Conservation (phyloP, 805 yeast species). For the Yarrowia sp. region DNA sequence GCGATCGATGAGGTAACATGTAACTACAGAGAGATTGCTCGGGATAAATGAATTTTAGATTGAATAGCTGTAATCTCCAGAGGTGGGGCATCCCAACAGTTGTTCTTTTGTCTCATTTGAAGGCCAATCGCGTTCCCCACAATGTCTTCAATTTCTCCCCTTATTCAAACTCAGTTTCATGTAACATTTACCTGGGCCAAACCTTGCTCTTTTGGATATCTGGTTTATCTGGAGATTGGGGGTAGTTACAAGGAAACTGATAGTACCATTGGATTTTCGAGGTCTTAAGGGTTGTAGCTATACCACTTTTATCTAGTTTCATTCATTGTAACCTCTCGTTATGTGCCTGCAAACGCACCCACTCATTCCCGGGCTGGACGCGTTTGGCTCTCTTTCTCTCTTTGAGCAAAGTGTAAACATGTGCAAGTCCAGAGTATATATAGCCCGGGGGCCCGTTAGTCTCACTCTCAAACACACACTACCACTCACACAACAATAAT, state of each 20-base stretch:
- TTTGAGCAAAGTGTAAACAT: conserved; percentile 14
- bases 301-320: too few relatives aligned
- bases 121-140: background rate
- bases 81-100: too few relatives aligned
- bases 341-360: too few relatives aligned
- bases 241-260: background rate
- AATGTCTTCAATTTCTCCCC: background rate
- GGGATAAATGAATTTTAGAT: background rate
- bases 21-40: background rate
- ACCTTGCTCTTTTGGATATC: background rate
- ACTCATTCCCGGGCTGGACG: background rate
- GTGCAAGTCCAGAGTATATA: conserved; percentile 9
- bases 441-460: background rate
- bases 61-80: background rate
- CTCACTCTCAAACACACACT: background rate
- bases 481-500: background rate
- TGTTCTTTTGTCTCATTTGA: too few relatives aligned
- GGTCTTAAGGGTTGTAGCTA: too few relatives aligned
- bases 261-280: background rate
- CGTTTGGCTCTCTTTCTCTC: conserved; percentile 17
- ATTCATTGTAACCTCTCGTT: too few relatives aligned
- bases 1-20: background rate
- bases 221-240: too few relatives aligned
- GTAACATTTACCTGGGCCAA: background rate
- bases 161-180: background rate